Evolutionary conservation across 352 stramenopile genomes (phyloP).

Genomic region (Phytophthora chlamydospora): DNA sequence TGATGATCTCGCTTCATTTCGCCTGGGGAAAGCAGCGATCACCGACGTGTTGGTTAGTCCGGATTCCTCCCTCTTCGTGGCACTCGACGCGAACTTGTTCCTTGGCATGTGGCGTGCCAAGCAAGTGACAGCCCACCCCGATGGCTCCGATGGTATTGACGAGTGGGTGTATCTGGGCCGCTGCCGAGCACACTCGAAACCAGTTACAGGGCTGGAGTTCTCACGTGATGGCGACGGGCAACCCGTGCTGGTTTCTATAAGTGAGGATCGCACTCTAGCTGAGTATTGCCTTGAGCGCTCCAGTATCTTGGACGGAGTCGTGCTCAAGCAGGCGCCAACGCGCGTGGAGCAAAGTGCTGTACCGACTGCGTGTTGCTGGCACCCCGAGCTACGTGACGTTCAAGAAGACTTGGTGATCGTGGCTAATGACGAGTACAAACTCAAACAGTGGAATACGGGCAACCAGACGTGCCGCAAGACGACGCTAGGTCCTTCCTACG

Average conservation of each 20-base stretch:
- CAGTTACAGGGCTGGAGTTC: constrained; percentile 92
- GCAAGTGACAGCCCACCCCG: constrained; percentile 17
- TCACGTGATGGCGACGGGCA: constrained; percentile 68
- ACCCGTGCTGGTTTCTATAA: constrained; percentile 86
- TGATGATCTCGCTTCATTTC: constrained; percentile 77
- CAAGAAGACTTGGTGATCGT: constrained; percentile 91
- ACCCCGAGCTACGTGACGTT: constrained; percentile 75
- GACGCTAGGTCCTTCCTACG: constrained; percentile 89
- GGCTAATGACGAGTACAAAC: constrained; percentile 93
- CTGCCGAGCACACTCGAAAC: constrained; percentile 72
- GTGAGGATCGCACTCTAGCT: constrained; percentile 86
- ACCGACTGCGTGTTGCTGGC: constrained; percentile 91
- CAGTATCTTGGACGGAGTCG: constrained; percentile 87
- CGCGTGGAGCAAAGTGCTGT: constrained; percentile 85
- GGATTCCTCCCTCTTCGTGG: constrained; percentile 79
- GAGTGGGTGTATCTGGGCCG: constrained; percentile 89
- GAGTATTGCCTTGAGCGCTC: constrained; percentile 90
- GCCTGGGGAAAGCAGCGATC: constrained; percentile 73
- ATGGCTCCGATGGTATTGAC: constrained; percentile 22
- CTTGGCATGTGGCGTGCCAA: constrained; percentile 82
- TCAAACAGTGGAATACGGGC: constrained; percentile 93
- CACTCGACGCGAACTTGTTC: constrained; percentile 74
- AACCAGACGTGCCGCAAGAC: constrained; percentile 93
- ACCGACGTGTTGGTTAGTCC: constrained; percentile 78
- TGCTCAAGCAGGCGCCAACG: constrained; percentile 70